Conservation (phyloP, 129 eudicot genomes). For the Escallonia rubra region DNA sequence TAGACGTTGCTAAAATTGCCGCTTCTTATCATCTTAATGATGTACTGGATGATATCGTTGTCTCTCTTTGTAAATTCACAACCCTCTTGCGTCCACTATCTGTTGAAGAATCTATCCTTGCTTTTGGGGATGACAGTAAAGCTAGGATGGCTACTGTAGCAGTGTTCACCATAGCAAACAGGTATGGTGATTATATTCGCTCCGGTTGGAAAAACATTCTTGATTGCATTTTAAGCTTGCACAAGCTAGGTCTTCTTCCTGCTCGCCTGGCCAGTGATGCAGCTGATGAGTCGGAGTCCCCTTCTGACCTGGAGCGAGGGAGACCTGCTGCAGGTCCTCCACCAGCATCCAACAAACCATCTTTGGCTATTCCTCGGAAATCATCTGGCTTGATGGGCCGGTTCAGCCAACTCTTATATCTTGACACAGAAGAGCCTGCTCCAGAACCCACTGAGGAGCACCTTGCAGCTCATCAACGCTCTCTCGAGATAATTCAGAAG, state of each 20-base stretch:
- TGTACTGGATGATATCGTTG: conserved; percentile 66
- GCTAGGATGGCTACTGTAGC: conserved; percentile 69
- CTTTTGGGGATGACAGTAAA: conserved; percentile 60
- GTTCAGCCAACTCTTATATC: conserved; percentile 59
- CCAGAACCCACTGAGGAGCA: conserved; percentile 68
- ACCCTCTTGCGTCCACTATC: conserved; percentile 52
- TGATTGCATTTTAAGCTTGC: conserved; percentile 72
- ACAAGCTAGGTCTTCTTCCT: conserved; percentile 75
- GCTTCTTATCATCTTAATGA: conserved; percentile 64
- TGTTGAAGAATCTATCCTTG: conserved; percentile 47
- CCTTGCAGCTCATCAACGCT: conserved; percentile 58
- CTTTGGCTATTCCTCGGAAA: conserved; percentile 29
- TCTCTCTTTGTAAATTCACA: conserved; percentile 73
- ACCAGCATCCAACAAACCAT: conserved; percentile 30
- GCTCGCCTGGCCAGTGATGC: conserved; percentile 58
- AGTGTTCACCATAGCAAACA: conserved; percentile 66
- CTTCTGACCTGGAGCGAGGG: conserved; percentile 31
- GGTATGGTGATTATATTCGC: conserved; percentile 66
- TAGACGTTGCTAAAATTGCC: conserved; percentile 63
- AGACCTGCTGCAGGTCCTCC: conserved; percentile 26
- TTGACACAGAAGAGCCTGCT: conserved; percentile 60
- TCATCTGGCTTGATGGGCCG: conserved; percentile 74
- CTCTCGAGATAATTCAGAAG: conserved; percentile 49
- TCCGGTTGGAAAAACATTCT: conserved; percentile 76
- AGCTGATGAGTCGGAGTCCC: conserved; percentile 44